phyloP scores from a whole-genome alignment of 805 yeast genomes.

The Metschnikowia colocasiae region DNA sequence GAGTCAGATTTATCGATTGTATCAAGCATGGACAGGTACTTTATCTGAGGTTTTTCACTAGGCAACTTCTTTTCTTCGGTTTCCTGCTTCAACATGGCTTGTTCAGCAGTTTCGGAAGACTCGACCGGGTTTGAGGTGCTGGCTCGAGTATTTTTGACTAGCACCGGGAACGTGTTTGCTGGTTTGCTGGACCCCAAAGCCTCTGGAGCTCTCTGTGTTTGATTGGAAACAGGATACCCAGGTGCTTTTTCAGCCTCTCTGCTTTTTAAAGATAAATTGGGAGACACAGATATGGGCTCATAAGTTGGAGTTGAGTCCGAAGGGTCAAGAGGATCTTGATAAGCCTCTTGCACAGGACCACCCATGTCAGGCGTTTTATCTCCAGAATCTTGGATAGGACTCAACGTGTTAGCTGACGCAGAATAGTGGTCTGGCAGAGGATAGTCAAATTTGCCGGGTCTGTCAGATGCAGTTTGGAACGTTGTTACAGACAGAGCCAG shows the following conservation, averaged over 20 bases:
- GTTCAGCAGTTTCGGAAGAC: background rate
- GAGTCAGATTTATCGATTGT: background rate
- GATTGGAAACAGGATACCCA: background rate
- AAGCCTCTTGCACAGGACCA: background rate
- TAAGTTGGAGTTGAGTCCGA: constrained; percentile 1
- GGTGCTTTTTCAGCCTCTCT: background rate
- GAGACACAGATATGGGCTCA: constrained; percentile 4
- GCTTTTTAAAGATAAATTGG: constrained; percentile 2
- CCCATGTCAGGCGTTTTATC: background rate
- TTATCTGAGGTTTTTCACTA: background rate
- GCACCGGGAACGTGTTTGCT: background rate
- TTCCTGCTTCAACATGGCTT: background rate
- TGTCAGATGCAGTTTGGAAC: constrained; percentile 22
- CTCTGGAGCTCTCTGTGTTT: background rate
- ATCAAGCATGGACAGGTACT: constrained; percentile 5
- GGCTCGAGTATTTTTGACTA: background rate
- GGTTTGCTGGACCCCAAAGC: background rate
- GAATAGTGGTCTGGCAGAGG: background rate
- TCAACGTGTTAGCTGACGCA: constrained; percentile 2
- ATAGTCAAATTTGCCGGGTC: background rate
- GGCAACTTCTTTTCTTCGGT: no score
- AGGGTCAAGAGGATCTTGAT: background rate
- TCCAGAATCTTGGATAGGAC: background rate
- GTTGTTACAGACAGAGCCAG: constrained; percentile 42
- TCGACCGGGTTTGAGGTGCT: background rate